Evolutionary conservation across 148 eudicot genomes (phyloP).

Genomic region (Tetragonia tetragonoides): DNA sequence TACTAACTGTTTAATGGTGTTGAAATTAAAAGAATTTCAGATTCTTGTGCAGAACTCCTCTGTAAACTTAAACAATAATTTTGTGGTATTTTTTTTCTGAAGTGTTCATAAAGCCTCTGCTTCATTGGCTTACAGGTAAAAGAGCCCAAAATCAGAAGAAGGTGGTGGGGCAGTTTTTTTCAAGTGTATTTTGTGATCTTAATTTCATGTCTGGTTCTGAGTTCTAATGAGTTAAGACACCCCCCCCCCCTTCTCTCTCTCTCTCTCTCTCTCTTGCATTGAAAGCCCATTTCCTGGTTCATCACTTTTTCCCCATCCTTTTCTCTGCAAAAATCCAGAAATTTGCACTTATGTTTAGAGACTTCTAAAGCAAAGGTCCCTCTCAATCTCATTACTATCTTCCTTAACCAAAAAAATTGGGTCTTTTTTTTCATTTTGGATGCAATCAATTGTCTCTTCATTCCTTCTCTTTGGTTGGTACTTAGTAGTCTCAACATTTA

Average conservation of each 20-base stretch:
- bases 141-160: background rate
- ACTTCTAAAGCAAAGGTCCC: constrained; percentile 11
- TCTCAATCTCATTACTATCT: constrained; percentile 21
- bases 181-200: constrained; percentile 1
- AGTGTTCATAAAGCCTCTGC: constrained; percentile 18
- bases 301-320: constrained; percentile 11
- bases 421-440: background rate
- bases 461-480: background rate
- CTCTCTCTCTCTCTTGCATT: background rate
- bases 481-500: constrained; percentile 5
- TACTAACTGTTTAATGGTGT: constrained; percentile 2
- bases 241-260: background rate
- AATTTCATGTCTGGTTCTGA: constrained; percentile 22
- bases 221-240: constrained; percentile 7
- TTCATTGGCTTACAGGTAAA: constrained; percentile 23
- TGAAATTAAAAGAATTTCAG: constrained; percentile 12
- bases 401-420: background rate
- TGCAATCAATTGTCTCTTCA: constrained; percentile 5
- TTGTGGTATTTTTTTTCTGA: background rate
- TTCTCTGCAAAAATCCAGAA: constrained; percentile 30
- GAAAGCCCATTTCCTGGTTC: constrained; percentile 16
- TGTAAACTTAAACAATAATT: background rate
- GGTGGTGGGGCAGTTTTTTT: constrained; percentile 18
- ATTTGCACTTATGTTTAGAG: constrained; percentile 9
- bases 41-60: constrained; percentile 26